Evolutionary conservation across 257 asterid genomes (phyloP).

Genomic region (Salvia rosmarinus): DNA sequence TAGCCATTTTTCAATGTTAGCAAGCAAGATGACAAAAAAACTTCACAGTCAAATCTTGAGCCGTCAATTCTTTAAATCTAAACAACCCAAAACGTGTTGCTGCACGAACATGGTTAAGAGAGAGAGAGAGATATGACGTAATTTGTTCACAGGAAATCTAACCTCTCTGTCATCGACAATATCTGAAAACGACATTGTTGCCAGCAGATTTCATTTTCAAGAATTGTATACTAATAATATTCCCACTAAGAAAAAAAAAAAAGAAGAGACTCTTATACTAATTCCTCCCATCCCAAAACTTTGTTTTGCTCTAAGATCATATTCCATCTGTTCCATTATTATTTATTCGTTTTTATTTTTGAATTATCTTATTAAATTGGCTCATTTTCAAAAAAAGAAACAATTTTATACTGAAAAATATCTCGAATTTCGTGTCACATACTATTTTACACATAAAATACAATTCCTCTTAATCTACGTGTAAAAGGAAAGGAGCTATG

Average conservation of each 20-base stretch:
- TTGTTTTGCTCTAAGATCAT: too few species aligned
- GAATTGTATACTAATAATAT: background rate
- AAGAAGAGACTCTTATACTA: too few species aligned
- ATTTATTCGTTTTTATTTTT: too few species aligned
- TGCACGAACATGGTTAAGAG: slow-evolving; percentile 36
- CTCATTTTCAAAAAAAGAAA: too few species aligned
- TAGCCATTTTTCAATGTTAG: background rate
- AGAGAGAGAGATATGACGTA: slow-evolving; percentile 18
- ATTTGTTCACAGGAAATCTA: slow-evolving; percentile 22
- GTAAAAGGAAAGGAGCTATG: too few species aligned
- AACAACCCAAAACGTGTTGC: slow-evolving; percentile 49
- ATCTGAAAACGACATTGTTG: slow-evolving; percentile 23
- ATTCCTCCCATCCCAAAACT: too few species aligned
- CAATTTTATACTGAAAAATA: too few species aligned
- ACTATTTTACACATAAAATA: too few species aligned
- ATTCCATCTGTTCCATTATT: too few species aligned
- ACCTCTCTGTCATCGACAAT: slow-evolving; percentile 13
- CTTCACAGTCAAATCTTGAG: slow-evolving; percentile 27
- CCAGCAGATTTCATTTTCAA: slow-evolving; percentile 23
- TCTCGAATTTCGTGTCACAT: too few species aligned
- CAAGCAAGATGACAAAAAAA: slow-evolving; percentile 33
- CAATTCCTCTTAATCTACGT: too few species aligned
- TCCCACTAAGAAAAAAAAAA: background rate
- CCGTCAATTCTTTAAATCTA: slow-evolving; percentile 36
- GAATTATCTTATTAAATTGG: too few species aligned